A percentile compares a stretch with the other conserved stretches of the same genome.
Evolutionary conservation across 805 yeast species (phyloP).

Genomic region (Brettanomyces anomalus): DNA sequence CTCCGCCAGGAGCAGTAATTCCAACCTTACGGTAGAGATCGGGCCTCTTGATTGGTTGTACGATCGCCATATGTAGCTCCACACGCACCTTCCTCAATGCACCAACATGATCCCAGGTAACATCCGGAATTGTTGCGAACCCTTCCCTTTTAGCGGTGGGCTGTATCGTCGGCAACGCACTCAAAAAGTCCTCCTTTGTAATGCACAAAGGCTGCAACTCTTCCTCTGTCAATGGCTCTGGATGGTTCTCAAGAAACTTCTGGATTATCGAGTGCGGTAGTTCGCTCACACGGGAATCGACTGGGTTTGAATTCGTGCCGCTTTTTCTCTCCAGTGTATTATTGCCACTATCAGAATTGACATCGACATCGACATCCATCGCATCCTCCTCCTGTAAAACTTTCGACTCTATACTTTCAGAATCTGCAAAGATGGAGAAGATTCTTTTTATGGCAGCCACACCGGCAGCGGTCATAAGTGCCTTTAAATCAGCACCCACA

Average conservation of each 20-base stretch:
- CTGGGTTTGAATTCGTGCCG: no score
- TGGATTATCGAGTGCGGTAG: slow-evolving; percentile 50
- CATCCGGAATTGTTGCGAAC: slow-evolving; percentile 97
- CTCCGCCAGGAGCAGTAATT: slow-evolving; percentile 95
- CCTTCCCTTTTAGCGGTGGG: slow-evolving; percentile 98
- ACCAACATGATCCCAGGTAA: slow-evolving; percentile 92
- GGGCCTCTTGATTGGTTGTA: slow-evolving; percentile 90
- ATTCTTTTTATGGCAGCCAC: slow-evolving; percentile 89
- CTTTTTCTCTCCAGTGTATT: no score
- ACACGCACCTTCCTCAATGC: slow-evolving; percentile 74
- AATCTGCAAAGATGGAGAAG: slow-evolving; percentile 39
- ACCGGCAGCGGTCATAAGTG: slow-evolving; percentile 92
- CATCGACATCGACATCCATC: slow-evolving; percentile 16
- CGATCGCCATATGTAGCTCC: slow-evolving; percentile 94
- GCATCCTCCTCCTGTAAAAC: slow-evolving; percentile 9
- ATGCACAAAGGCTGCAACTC: slow-evolving; percentile 74
- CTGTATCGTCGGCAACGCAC: slow-evolving; percentile 86
- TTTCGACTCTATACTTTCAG: slow-evolving; percentile 25
- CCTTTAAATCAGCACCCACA: slow-evolving; percentile 95
- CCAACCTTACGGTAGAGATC: slow-evolving; percentile 86
- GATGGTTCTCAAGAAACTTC: slow-evolving; percentile 62
- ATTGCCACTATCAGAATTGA: not conserved
- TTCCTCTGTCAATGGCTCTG: slow-evolving; percentile 65
- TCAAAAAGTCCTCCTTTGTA: slow-evolving; percentile 66
- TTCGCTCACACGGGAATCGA: slow-evolving; percentile 1